A percentile compares a stretch with the other conserved stretches of the same genome.
Evolutionary conservation across 352 stramenopile species (phyloP).

Genomic region (Phytophthora kernoviae): DNA sequence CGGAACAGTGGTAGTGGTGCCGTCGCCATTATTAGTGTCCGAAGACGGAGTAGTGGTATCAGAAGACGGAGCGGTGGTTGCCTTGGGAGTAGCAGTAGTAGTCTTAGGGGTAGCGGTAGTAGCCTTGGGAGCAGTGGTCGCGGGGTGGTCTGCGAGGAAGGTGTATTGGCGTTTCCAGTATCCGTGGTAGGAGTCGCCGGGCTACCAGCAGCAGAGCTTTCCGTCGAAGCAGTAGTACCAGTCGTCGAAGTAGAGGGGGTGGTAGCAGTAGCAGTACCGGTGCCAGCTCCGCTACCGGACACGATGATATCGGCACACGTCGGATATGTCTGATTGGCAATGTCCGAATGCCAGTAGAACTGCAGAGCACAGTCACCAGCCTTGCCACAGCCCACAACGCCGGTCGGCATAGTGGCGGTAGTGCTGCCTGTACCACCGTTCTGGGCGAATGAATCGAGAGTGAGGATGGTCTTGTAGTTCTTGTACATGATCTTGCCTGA

Average conservation of each 20-base stretch:
- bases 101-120: conserved; percentile 7
- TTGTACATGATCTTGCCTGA: conserved; percentile 54
- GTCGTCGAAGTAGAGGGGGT: conserved; percentile 2
- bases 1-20: conserved; percentile 6
- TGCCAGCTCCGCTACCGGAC: conserved; percentile 17
- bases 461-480: conserved; percentile 29
- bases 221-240: not conserved
- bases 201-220: conserved; percentile 8
- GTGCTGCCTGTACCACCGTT: conserved; percentile 25
- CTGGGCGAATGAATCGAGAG: conserved; percentile 29
- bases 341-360: conserved; percentile 35
- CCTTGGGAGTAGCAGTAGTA: conserved; percentile 10
- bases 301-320: conserved; percentile 37
- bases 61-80: not conserved
- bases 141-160: not conserved
- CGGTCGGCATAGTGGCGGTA: conserved; percentile 38
- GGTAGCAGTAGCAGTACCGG: conserved; percentile 10
- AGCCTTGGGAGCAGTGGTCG: conserved; percentile 4
- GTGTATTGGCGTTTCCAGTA: not conserved
- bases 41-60: conserved; percentile 18
- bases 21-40: conserved; percentile 10
- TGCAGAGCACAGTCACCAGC: conserved; percentile 37
- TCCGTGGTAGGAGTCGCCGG: too few relatives aligned
- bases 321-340: conserved; percentile 35
- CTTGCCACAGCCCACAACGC: conserved; percentile 38